Percentiles rank a stretch among this genome's conserved stretches.
These are phyloP conservation scores for Fonsecaea pugnacius DNA, from an alignment of 2,329 filamentous ascomycete genomes.

Conservation along the genomic window DNA sequence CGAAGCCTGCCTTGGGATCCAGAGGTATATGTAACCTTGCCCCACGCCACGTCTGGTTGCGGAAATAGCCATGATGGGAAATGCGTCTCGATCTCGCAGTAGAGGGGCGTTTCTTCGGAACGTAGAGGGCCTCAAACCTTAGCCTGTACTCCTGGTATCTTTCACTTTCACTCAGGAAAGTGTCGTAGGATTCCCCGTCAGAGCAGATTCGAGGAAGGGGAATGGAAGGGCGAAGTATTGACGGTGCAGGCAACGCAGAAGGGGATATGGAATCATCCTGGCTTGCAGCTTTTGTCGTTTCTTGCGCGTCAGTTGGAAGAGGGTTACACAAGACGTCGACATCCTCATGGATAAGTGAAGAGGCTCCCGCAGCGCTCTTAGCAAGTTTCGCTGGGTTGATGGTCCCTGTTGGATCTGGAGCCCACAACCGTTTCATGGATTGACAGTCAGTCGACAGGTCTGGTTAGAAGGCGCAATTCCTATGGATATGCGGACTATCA, in stretches of 20 bases:
- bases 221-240: not conserved
- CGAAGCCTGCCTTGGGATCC: not conserved
- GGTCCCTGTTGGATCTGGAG: constrained; percentile 1
- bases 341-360: not conserved
- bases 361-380: not conserved
- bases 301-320: not conserved
- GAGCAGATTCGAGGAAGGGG: not conserved
- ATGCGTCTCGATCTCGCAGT: not conserved
- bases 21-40: not conserved
- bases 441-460: not conserved
- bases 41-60: not conserved
- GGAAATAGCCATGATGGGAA: not conserved
- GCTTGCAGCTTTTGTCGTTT: not conserved
- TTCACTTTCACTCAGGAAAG: not conserved
- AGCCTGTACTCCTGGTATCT: not conserved
- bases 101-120: not conserved
- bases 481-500: not conserved
- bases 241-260: not conserved
- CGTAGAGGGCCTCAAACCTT: not conserved
- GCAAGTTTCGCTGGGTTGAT: not conserved
- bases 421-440: not conserved
- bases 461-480: not conserved
- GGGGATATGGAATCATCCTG: not conserved
- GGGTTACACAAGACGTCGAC: not conserved
- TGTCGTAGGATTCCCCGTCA: not conserved